Evolutionary conservation across 257 asterid species (phyloP).

Genomic region (Eucommia ulmoides): DNA sequence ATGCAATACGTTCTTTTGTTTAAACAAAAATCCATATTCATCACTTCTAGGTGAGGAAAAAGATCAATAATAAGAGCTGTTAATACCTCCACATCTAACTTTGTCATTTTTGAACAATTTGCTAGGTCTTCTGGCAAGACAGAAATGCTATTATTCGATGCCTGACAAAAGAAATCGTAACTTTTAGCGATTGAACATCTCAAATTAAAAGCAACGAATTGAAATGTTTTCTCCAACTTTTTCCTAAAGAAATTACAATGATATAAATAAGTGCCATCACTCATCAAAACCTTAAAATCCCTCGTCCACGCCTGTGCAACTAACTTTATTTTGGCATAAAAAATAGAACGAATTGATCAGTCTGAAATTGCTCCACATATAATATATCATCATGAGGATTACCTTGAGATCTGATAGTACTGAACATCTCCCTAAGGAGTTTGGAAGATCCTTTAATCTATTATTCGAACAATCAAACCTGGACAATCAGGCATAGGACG

Average conservation of each 20-base stretch:
- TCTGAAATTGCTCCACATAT: neutral
- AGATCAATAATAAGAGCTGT: slow-evolving; percentile 1
- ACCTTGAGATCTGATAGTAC: slow-evolving; percentile 81
- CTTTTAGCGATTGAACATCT: neutral
- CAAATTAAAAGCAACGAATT: neutral
- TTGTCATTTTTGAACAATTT: slow-evolving; percentile 61
- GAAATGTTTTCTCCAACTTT: no score
- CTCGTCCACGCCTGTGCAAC: no score
- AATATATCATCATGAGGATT: neutral
- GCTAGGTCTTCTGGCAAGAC: slow-evolving; percentile 79
- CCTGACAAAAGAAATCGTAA: slow-evolving; percentile 26
- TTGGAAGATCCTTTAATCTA: slow-evolving; percentile 54
- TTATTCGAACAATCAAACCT: slow-evolving; percentile 95
- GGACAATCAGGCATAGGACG: slow-evolving; percentile 14
- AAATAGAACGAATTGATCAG: no score
- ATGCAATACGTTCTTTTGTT: neutral
- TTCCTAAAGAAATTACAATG: no score
- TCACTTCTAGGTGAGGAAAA: no score
- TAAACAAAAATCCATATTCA: neutral
- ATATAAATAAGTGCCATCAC: no score
- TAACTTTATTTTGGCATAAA: no score
- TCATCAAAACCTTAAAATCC: no score
- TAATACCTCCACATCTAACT: slow-evolving; percentile 76
- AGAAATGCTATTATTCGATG: slow-evolving; percentile 73
- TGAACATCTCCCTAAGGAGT: slow-evolving; percentile 59